Base-by-base conservation (phyloP, 208 protist species). In the Trypanosoma platydactyli region DNA sequence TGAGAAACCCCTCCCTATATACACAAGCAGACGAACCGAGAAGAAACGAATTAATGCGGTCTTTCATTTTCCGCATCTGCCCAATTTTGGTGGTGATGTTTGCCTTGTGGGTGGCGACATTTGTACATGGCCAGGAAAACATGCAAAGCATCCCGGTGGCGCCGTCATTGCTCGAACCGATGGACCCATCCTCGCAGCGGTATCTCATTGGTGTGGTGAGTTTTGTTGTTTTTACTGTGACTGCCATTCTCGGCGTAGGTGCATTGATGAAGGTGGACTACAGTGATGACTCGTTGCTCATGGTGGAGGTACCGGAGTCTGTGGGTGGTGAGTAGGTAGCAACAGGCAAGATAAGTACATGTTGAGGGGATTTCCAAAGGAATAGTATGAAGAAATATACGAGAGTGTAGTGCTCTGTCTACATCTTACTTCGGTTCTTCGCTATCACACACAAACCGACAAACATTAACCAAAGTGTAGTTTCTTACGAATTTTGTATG, bases 231-330 rank as follows among this genome's bases (percentile, higher is more conserved):
- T 73, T 95, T 1, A 57, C 75, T 12, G 25, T 92, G 25, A 84
- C 86, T 0, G 64, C 69, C 12, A 57, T 83, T 12, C 79, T 95
- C 64, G 89, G 77, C 1, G 81, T 93, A 2, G 64, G 65, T 33
- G 77, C 89, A 5, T 71, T 95, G 63, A 76, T 83, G 70, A 72
- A 79, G 20, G 88, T 95, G 30, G 71, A 92, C 74, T 95, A 93
- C 79, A 81, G 85, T 56, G 79, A 91, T 55, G 89, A 95, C 70
- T 80, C 86, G 3, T 78, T 95, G 41, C 83, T 95, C 20, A 92
- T 95, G 89, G 89, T 95, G 9, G 89, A 95, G 72, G 84, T 95
- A 18, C 76, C 84, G 1, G 84, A 86, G 33, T 71, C 88, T n/a
- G 61, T 51, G 5, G 48, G 71, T 18, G 76, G 86, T 51, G 69